Evolutionary conservation across 352 stramenopile species (phyloP).

Genomic region (Pythium myriotylum): DNA sequence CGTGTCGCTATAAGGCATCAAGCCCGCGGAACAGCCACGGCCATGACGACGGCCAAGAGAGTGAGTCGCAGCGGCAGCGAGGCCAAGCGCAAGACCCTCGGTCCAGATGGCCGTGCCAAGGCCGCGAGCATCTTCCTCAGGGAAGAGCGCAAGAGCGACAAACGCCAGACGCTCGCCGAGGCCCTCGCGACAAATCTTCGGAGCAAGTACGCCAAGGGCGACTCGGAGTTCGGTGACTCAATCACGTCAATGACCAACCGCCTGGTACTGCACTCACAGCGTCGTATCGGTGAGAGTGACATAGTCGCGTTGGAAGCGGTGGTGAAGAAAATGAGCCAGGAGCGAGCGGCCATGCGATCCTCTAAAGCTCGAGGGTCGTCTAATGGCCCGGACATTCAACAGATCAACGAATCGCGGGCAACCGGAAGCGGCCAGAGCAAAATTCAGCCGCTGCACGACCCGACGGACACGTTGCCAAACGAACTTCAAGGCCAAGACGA

Average conservation of each 20-base stretch:
- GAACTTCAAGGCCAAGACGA: conserved; percentile 58
- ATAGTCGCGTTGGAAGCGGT: conserved; percentile 62
- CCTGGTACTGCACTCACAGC: conserved; percentile 54
- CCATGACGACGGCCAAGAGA: conserved; percentile 32
- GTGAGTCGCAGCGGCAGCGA: conserved; percentile 21
- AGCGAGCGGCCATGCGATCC: conserved; percentile 35
- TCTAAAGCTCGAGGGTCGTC: conserved; percentile 3
- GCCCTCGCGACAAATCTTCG: conserved; percentile 50
- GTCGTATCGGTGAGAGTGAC: conserved; percentile 56
- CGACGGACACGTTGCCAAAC: conserved; percentile 8
- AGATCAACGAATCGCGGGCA: conserved; percentile 20
- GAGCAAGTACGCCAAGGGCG: conserved; percentile 62
- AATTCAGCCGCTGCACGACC: not conserved
- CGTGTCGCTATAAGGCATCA: not conserved
- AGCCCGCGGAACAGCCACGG: not conserved
- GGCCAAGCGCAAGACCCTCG: conserved; percentile 13
- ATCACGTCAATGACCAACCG: conserved; percentile 59
- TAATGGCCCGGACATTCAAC: conserved; percentile 12
- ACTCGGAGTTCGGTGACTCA: conserved; percentile 52
- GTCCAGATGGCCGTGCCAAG: conserved; percentile 29
- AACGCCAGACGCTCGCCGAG: conserved; percentile 56
- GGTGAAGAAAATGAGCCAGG: conserved; percentile 66
- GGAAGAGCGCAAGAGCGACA: conserved; percentile 65
- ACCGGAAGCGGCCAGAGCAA: not conserved
- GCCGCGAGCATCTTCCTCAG: conserved; percentile 39